Evolutionary conservation across 208 protist species (phyloP).

Genomic region (Herpetomonas samuelpessoai): DNA sequence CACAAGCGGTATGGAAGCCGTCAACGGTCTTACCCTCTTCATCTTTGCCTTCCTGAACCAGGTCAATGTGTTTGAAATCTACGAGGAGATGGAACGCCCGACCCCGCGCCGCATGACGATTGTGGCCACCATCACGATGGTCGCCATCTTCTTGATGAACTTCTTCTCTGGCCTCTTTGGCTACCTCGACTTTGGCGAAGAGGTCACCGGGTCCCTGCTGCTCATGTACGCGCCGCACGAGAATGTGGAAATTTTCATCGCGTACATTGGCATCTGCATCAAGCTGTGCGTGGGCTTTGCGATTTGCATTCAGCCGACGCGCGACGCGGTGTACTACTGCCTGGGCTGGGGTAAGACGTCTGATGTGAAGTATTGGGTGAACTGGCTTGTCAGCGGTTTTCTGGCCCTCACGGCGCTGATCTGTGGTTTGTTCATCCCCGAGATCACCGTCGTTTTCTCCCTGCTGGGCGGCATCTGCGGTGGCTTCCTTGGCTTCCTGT

Average conservation of each 20-base stretch:
- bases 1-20: slow-evolving; percentile 22
- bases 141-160: slow-evolving; percentile 54
- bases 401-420: slow-evolving; percentile 26
- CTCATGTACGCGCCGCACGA: slow-evolving; percentile 57
- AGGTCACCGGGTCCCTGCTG: slow-evolving; percentile 49
- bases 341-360: too few relatives aligned
- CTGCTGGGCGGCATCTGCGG: slow-evolving; percentile 44
- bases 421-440: slow-evolving; percentile 64
- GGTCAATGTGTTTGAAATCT: slow-evolving; percentile 58
- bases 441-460: slow-evolving; percentile 70
- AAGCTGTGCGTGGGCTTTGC: slow-evolving; percentile 74
- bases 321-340: slow-evolving; percentile 59
- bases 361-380: slow-evolving; percentile 45
- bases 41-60: slow-evolving; percentile 65
- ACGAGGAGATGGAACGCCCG: slow-evolving; percentile 39
- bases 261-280: slow-evolving; percentile 62
- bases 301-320: slow-evolving; percentile 52
- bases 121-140: slow-evolving; percentile 27
- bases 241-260: slow-evolving; percentile 38
- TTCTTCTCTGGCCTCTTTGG: slow-evolving; percentile 69
- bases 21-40: slow-evolving; percentile 43
- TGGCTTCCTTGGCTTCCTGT: slow-evolving; percentile 71
- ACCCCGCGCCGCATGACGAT: slow-evolving; percentile 40
- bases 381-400: slow-evolving; percentile 49
- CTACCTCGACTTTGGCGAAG: slow-evolving; percentile 58